These are phyloP conservation scores for Rosa rugosa DNA, from an alignment of 306 rosid species.

Conservation along the genomic window DNA sequence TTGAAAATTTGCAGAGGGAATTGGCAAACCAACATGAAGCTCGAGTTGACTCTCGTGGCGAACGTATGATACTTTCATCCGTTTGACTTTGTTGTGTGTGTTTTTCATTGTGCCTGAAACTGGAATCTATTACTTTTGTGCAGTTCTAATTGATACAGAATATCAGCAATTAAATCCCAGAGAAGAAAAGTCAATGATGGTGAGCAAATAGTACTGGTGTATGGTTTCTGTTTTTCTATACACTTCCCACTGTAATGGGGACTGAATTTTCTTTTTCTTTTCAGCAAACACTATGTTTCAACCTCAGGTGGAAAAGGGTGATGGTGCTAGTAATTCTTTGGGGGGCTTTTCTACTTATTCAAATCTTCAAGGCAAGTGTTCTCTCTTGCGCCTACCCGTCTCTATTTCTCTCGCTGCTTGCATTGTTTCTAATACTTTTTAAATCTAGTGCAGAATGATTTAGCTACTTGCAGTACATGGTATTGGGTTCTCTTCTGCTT, in stretches of 20 bases:
- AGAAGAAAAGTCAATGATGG: constrained; percentile 58
- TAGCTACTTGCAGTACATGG: constrained; percentile 55
- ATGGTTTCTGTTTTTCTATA: neutral
- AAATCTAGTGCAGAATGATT: constrained; percentile 54
- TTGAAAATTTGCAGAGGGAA: constrained; percentile 51
- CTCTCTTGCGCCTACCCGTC: constrained; percentile 9
- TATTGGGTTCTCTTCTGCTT: constrained; percentile 79
- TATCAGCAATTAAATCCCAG: constrained; percentile 53
- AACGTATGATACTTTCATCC: constrained; percentile 35
- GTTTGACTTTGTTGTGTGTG: neutral
- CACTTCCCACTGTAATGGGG: neutral
- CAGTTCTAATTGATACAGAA: constrained; percentile 59
- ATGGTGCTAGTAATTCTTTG: constrained; percentile 50
- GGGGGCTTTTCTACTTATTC: constrained; percentile 65
- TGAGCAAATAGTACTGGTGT: constrained; percentile 25
- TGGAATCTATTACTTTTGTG: constrained; percentile 8
- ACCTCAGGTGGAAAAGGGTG: constrained; percentile 70
- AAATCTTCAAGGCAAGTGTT: constrained; percentile 64
- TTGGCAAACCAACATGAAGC: constrained; percentile 29
- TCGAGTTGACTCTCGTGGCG: constrained; percentile 42
- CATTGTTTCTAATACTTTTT: neutral
- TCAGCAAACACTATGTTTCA: constrained; percentile 66
- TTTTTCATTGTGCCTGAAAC: neutral
- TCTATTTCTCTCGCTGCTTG: neutral
- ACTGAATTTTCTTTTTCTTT: neutral